Conservation (phyloP, 2,329 filamentous ascomycete genomes). For the Penicillium sp. region DNA sequence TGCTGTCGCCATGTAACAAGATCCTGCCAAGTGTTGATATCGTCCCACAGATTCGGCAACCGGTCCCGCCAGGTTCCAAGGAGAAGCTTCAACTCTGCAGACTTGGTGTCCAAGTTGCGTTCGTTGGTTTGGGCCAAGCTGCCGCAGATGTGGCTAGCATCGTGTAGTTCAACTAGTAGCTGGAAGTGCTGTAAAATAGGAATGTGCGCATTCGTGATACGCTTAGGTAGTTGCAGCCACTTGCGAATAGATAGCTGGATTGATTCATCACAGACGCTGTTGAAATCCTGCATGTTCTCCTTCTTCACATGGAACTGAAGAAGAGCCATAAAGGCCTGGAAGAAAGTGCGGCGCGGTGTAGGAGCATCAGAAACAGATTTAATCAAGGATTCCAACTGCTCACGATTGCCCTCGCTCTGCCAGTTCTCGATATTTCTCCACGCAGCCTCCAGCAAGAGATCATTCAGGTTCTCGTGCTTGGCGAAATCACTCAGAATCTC, state of each 20-base stretch:
- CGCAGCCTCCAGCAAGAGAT: conserved; percentile 88
- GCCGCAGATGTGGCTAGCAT: conserved; percentile 93
- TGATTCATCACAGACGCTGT: conserved; percentile 88
- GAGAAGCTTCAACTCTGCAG: conserved; percentile 89
- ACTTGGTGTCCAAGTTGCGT: conserved; percentile 86
- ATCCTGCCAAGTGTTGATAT: conserved; percentile 99
- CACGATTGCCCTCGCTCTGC: conserved; percentile 79
- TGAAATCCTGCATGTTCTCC: conserved; percentile 77
- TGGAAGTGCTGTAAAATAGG: conserved; percentile 97
- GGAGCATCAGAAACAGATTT: conserved; percentile 98
- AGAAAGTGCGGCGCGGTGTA: conserved; percentile 89
- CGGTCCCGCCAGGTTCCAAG: conserved; percentile 94
- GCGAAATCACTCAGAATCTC: conserved; percentile 96
- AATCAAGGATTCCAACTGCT: conserved; percentile 87
- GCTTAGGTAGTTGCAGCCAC: conserved; percentile 95
- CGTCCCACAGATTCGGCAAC: conserved; percentile 96
- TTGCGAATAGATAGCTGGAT: conserved; percentile 96
- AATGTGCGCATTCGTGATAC: conserved; percentile 91
- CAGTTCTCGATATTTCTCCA: conserved; percentile 97
- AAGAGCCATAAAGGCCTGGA: conserved; percentile 96
- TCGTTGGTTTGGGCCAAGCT: conserved; percentile 83
- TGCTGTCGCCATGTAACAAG: conserved; percentile 99
- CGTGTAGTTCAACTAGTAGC: conserved; percentile 92
- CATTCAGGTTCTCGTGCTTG: conserved; percentile 98
- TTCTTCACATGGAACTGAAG: conserved; percentile 91